phyloP scores from a whole-genome alignment of 108 stramenopile genomes.

The Skeletonema costatum region DNA sequence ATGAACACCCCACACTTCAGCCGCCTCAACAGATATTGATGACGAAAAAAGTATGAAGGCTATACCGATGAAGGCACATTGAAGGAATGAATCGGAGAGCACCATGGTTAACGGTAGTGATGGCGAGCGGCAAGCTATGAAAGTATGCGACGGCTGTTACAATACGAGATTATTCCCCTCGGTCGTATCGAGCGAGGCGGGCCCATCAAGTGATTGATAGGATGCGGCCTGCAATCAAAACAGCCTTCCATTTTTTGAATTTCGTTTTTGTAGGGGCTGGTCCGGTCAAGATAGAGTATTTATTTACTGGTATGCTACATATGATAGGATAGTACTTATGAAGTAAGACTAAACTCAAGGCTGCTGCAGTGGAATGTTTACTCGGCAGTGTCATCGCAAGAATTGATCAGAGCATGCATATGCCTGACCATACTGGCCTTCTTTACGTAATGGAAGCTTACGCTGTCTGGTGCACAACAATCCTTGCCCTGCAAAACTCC shows the following conservation, averaged over 20 bases:
- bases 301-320: too few relatives aligned
- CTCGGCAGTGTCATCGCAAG: conserved; percentile 31
- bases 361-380: neutral
- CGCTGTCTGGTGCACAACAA: conserved; percentile 88
- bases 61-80: neutral
- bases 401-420: conserved; percentile 59
- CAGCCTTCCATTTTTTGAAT: neutral
- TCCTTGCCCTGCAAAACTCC: conserved; percentile 61
- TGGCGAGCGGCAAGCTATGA: neutral
- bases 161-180: neutral
- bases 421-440: conserved; percentile 83
- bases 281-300: neutral
- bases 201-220: too few relatives aligned
- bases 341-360: too few relatives aligned
- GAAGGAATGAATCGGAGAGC: neutral
- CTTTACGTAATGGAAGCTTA: conserved; percentile 91
- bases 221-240: neutral
- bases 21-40: neutral
- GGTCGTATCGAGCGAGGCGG: too few relatives aligned
- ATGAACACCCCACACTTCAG: neutral
- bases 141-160: neutral
- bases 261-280: neutral
- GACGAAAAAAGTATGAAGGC: neutral
- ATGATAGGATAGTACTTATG: too few relatives aligned
- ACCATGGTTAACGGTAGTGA: neutral